Conservation (phyloP, 2,329 filamentous ascomycete genomes). For the Paecilomyces sp. region DNA sequence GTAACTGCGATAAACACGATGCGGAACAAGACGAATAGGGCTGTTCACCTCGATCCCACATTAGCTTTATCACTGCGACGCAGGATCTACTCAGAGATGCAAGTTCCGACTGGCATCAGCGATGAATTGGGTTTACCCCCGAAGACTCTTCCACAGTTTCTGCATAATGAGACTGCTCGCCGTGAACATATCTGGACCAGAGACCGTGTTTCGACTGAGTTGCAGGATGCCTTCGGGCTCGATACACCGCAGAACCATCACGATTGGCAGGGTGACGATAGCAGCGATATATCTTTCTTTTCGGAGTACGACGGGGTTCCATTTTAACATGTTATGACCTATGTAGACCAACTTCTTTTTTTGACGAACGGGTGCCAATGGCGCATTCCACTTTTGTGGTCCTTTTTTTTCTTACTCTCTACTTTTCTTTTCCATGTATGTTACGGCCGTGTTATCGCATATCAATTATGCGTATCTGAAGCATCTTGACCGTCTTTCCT, state of each 20-base stretch:
- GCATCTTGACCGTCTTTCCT: background rate
- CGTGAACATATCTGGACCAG: background rate
- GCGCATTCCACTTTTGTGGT: background rate
- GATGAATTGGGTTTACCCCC: background rate
- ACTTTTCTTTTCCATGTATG: background rate
- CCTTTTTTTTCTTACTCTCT: background rate
- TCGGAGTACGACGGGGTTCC: background rate
- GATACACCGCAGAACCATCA: background rate
- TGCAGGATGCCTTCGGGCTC: background rate
- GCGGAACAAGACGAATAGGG: background rate
- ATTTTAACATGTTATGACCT: background rate
- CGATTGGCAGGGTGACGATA: background rate
- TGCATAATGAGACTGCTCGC: background rate
- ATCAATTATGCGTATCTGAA: background rate
- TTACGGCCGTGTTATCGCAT: background rate
- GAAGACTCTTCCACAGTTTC: background rate
- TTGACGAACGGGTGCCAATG: background rate
- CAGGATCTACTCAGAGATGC: background rate
- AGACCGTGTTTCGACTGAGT: background rate
- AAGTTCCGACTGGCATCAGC: background rate
- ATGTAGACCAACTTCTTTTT: background rate
- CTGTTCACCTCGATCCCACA: background rate
- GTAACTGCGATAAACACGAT: background rate
- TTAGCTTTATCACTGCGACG: background rate
- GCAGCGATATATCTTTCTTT: background rate